phyloP scores from a whole-genome alignment of 1,284 basidiomycete species.

The Gymnopus androsaceus region DNA sequence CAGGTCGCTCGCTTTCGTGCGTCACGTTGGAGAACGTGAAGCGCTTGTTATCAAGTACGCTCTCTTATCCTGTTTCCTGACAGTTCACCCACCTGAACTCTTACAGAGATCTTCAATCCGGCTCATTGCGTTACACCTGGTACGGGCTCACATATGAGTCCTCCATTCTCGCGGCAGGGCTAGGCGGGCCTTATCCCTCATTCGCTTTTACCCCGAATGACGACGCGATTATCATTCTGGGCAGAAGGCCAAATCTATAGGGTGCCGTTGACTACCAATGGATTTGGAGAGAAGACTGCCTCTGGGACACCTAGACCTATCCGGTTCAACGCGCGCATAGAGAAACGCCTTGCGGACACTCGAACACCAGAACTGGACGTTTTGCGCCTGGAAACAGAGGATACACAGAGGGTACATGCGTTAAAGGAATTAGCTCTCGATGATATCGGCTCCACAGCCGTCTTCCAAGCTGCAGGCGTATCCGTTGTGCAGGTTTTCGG shows the following conservation, averaged over 20 bases:
- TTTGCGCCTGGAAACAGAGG: conserved; percentile 51
- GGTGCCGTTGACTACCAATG: conserved; percentile 55
- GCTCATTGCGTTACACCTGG: conserved; percentile 66
- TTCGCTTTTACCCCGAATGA: conserved; percentile 67
- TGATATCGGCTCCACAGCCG: conserved; percentile 46
- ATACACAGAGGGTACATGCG: conserved; percentile 55
- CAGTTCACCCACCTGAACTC: conserved; percentile 1
- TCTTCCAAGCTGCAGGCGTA: conserved; percentile 58
- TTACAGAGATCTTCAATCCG: conserved; percentile 64
- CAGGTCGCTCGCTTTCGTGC: conserved; percentile 70
- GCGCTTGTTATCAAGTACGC: conserved; percentile 68
- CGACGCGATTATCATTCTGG: conserved; percentile 69
- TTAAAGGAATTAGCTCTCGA: conserved; percentile 63
- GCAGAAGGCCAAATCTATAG: conserved; percentile 67
- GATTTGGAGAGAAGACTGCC: conserved; percentile 50
- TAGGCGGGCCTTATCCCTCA: conserved; percentile 76
- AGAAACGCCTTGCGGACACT: conserved; percentile 65
- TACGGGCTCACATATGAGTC: conserved; percentile 69
- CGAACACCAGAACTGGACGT: conserved; percentile 45
- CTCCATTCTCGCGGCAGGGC: conserved; percentile 54
- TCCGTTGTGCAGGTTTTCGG: conserved; percentile 52
- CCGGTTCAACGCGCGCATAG: conserved; percentile 60
- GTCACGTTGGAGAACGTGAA: conserved; percentile 71
- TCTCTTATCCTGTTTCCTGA: not conserved
- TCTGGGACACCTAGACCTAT: conserved; percentile 47